A percentile compares a stretch with the other conserved stretches of the same genome.
Evolutionary conservation across 345 rosid genomes (phyloP).

Genomic region (Bretschneidera sinensis): DNA sequence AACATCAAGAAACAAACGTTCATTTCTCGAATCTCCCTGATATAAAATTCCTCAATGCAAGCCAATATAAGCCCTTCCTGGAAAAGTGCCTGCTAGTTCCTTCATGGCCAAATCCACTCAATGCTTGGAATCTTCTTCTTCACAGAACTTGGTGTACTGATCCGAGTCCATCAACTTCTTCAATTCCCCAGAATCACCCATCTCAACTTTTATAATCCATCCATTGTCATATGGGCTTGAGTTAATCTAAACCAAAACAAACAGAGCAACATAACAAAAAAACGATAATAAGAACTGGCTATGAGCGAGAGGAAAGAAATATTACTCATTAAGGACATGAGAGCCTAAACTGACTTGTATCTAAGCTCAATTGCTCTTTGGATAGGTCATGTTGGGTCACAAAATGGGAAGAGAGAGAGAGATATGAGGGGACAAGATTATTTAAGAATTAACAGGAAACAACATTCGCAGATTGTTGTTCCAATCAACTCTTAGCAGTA

Average conservation of each 20-base stretch:
- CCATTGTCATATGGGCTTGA: slow-evolving; percentile 76
- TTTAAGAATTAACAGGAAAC: too few relatives aligned
- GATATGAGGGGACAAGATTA: too few relatives aligned
- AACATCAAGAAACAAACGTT: slow-evolving; percentile 9
- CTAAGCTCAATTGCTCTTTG: too few relatives aligned
- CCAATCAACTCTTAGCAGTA: neutral
- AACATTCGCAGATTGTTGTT: neutral
- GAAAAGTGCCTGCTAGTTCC: neutral
- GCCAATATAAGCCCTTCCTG: neutral
- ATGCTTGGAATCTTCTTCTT: slow-evolving; percentile 89
- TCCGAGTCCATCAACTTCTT: slow-evolving; percentile 73
- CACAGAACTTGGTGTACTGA: slow-evolving; percentile 79
- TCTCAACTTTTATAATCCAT: slow-evolving; percentile 84
- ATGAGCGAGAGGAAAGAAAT: too few relatives aligned
- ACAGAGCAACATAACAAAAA: neutral
- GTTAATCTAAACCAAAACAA: slow-evolving; percentile 48
- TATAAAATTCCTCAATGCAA: neutral
- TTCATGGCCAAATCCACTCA: slow-evolving; percentile 22
- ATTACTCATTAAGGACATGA: too few relatives aligned
- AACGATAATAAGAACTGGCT: neutral
- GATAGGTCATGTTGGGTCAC: too few relatives aligned
- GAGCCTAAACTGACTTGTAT: too few relatives aligned
- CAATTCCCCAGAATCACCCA: slow-evolving; percentile 49
- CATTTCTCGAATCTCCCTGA: neutral
- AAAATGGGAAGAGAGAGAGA: too few relatives aligned